Evolutionary conservation across 768 basidiomycete species (phyloP), one percentile per base, ranked within the genome.

Genomic region (Mycena belliarum): DNA sequence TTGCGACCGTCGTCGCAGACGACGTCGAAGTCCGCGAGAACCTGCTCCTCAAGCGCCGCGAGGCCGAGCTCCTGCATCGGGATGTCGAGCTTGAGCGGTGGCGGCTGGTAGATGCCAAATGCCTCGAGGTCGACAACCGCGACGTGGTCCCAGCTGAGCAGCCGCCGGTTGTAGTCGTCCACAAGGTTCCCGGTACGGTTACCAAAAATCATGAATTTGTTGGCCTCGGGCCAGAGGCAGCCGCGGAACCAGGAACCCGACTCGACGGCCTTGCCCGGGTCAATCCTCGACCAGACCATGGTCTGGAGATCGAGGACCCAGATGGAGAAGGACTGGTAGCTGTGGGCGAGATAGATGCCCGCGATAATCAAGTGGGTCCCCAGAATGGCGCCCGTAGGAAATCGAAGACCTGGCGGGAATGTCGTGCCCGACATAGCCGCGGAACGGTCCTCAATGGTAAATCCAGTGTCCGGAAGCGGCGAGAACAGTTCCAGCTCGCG

Each of bases 231-330:
- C 91, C 92, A 96, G 16, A 95, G 76, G 53, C 93, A 91, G 23
- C 91, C 90, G 23, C 94, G 85, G 73, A 96, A 97, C 96, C 96
- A 98, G 10, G 93, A 96, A 15, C 97, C 96, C 40, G 83, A 82
- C 49, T 87, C 81, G 21, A 98, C 83, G 0, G 91, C 88, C 64
- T 88, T 88, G 15, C 93, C 94, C 0, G 93, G 88, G 68, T 95
- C 94, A 29, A 95, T 88, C 37, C 91, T 86, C 38, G 88, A 83
- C 93, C 95, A 94, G 26, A 82, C 82, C 85, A 93, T 89, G 56
- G 79, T 81, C 47, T 82, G 72, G 24, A 98, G 80, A 70, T 99
- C 91, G 43, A 99, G 85, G 1, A 92, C 91, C 95, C 95, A 99
- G 56, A 98, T 90, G 11, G 94, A 95, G 72, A 95, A 99, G 25